Percentiles rank a stretch among this genome's conserved stretches.
phyloP scores from a whole-genome alignment of 352 stramenopile genomes.

The Globisporangium yorkense region DNA sequence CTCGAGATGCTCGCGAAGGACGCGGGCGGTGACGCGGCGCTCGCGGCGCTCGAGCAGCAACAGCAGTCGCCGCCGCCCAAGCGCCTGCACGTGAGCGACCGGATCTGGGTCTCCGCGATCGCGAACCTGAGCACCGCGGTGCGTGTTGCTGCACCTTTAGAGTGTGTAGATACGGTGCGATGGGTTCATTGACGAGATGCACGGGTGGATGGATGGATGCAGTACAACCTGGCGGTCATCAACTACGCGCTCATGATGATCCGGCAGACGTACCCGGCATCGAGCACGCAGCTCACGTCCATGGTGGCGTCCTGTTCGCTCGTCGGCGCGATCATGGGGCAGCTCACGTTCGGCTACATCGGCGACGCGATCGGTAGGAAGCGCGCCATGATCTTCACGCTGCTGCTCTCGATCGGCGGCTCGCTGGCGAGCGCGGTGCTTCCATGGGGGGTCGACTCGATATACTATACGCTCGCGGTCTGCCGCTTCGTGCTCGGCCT shows the following conservation, averaged over 20 bases:
- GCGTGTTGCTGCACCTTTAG: constrained; percentile 9
- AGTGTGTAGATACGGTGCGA: neutral
- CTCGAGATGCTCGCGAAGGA: constrained; percentile 5
- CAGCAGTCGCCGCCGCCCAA: neutral
- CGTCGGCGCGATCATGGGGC: constrained; percentile 69
- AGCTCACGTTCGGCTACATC: constrained; percentile 79
- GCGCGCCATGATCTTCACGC: constrained; percentile 73
- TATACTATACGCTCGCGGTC: constrained; percentile 59
- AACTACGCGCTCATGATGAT: constrained; percentile 23
- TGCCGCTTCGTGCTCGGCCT: constrained; percentile 73
- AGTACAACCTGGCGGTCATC: constrained; percentile 16
- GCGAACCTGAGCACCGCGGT: constrained; percentile 79
- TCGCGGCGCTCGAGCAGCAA: constrained; percentile 9
- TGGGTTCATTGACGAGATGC: neutral
- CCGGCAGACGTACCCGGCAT: constrained; percentile 40
- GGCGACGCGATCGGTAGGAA: constrained; percentile 56
- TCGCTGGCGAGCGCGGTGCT: constrained; percentile 47
- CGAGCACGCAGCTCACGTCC: constrained; percentile 47
- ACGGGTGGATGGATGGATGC: neutral
- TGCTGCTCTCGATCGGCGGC: constrained; percentile 63
- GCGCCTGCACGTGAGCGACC: constrained; percentile 27
- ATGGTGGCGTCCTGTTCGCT: constrained; percentile 67
- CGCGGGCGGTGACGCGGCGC: neutral
- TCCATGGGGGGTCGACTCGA: constrained; percentile 41
- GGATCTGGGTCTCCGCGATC: constrained; percentile 62